These are phyloP conservation scores for Cladosporium sp. DNA, from an alignment of 2,329 filamentous ascomycete genomes.

Conservation along the genomic window DNA sequence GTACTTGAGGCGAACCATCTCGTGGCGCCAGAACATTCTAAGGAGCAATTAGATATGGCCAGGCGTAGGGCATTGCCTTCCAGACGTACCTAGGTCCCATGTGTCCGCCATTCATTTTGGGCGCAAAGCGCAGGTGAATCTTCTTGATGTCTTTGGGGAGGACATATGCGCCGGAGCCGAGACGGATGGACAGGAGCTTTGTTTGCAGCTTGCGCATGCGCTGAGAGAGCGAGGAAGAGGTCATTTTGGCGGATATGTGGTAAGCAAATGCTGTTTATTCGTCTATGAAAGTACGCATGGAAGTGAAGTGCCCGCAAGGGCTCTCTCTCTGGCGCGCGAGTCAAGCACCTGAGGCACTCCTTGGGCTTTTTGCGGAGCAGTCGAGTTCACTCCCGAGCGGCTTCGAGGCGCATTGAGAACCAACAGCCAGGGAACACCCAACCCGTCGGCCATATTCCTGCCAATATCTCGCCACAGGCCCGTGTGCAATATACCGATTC, in stretches of 20 bases:
- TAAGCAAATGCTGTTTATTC: conserved; percentile 44
- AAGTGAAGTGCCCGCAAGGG: background rate
- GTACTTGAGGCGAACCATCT: conserved; percentile 83
- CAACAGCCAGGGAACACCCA: background rate
- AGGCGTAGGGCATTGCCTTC: background rate
- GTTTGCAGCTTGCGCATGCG: conserved; percentile 70
- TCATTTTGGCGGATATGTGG: conserved; percentile 33
- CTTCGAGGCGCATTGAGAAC: conserved; percentile 8
- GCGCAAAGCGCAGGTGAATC: conserved; percentile 70
- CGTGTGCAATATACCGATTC: background rate
- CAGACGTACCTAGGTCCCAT: conserved; percentile 61
- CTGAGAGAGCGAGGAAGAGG: conserved; percentile 37
- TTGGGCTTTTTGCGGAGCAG: conserved; percentile 7
- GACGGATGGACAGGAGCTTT: conserved; percentile 68
- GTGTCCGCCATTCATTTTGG: conserved; percentile 60
- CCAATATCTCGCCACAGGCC: background rate
- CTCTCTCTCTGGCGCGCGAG: conserved; percentile 10
- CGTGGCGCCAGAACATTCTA: conserved; percentile 84
- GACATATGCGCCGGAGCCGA: conserved; percentile 77
- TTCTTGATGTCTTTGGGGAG: conserved; percentile 70
- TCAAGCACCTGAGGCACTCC: background rate
- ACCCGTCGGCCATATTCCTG: background rate
- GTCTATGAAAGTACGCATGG: background rate
- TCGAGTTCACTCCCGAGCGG: conserved; percentile 3
- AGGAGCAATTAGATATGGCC: conserved; percentile 22